A percentile compares a stretch with the other conserved stretches of the same genome.
Conservation (phyloP, 495 filamentous ascomycete species). For the Hypoxylon rickii region DNA sequence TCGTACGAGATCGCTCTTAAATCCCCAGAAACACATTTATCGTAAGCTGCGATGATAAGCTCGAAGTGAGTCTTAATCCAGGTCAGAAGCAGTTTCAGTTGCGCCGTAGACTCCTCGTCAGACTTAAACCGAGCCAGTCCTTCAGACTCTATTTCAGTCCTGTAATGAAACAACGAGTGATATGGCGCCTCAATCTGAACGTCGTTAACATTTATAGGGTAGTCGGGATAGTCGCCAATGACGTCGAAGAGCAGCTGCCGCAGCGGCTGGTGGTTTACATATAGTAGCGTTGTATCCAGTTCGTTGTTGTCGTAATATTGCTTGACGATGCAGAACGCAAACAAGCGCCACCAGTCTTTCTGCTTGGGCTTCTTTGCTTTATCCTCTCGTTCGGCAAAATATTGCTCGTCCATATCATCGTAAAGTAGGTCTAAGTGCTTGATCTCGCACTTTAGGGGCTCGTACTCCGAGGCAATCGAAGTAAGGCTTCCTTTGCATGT, state of each 20-base stretch:
- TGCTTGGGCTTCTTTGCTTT: constrained; percentile 36
- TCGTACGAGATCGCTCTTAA: constrained; percentile 41
- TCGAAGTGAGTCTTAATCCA: constrained; percentile 45
- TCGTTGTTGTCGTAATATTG: constrained; percentile 32
- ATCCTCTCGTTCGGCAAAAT: constrained; percentile 35
- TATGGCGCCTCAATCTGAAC: constrained; percentile 41
- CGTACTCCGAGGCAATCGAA: constrained; percentile 12
- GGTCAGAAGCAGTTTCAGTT: constrained; percentile 37
- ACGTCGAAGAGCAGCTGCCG: constrained; percentile 39
- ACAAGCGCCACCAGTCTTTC: constrained; percentile 45
- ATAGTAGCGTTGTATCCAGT: constrained; percentile 30
- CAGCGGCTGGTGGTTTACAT: constrained; percentile 42
- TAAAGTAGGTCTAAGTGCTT: constrained; percentile 43
- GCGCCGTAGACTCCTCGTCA: constrained; percentile 34
- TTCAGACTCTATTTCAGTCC: constrained; percentile 32
- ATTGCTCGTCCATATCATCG: constrained; percentile 37
- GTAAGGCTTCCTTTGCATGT: background rate
- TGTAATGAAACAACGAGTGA: constrained; percentile 40
- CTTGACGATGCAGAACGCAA: constrained; percentile 41
- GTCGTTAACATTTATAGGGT: constrained; percentile 39
- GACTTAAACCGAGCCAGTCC: constrained; percentile 37
- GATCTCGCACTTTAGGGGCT: constrained; percentile 44
- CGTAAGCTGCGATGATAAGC: constrained; percentile 39
- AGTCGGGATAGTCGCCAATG: constrained; percentile 37
- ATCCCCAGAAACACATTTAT: constrained; percentile 29